phyloP scores from a whole-genome alignment of 2,329 filamentous ascomycete species.

The Rutstroemia sydowiana region DNA sequence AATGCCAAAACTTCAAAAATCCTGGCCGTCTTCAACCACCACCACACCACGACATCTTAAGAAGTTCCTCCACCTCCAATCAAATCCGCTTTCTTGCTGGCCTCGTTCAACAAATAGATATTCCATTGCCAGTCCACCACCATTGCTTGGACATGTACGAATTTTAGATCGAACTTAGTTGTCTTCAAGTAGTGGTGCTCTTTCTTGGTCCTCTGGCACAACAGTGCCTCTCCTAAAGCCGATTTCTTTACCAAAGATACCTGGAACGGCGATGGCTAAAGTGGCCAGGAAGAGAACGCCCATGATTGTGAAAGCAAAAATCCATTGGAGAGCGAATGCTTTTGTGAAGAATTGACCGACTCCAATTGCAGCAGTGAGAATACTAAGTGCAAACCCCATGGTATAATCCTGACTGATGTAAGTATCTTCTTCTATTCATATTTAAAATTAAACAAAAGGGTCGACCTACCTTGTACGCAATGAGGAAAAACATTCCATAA shows the following conservation, averaged over 20 bases:
- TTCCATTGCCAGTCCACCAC: too few species aligned
- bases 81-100: too few species aligned
- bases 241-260: slow-evolving; percentile 51
- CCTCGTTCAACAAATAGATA: too few species aligned
- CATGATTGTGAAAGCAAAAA: slow-evolving; percentile 84
- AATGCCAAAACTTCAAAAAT: too few species aligned
- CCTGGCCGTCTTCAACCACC: too few species aligned
- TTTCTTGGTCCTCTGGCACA: slow-evolving; percentile 44
- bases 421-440: background rate
- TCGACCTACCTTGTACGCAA: slow-evolving; percentile 56
- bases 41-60: too few species aligned
- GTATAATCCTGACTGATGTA: slow-evolving; percentile 51
- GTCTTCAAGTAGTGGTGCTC: slow-evolving; percentile 53
- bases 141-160: too few species aligned
- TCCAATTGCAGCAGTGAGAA: slow-evolving; percentile 67
- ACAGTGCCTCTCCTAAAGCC: slow-evolving; percentile 40
- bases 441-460: background rate
- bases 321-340: slow-evolving; percentile 78
- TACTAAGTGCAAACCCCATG: slow-evolving; percentile 71
- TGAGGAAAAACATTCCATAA: slow-evolving; percentile 70
- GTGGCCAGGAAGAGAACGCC: slow-evolving; percentile 64
- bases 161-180: slow-evolving; percentile 13
- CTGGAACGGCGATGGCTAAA: slow-evolving; percentile 55
- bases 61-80: too few species aligned
- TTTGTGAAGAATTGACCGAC: slow-evolving; percentile 69